Base-by-base conservation (phyloP, 192 early-diverging fungal species). In the Fimicolochytrium jonesii region DNA sequence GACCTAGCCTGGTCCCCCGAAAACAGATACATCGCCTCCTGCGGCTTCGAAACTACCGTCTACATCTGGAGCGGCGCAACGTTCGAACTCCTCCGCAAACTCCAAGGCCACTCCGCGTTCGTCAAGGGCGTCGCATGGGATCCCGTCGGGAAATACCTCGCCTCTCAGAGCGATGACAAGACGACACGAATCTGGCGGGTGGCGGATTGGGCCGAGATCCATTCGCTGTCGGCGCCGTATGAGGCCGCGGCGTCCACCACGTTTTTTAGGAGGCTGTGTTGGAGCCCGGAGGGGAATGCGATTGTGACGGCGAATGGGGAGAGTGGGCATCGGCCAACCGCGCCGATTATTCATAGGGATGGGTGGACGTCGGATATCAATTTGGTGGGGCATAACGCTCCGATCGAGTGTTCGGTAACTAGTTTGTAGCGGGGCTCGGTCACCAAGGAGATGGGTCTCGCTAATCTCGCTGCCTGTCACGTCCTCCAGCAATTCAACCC, bases 91-190 rank as follows among this genome's bases (percentile, higher is more conserved):
- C 20, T 39, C 4, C 35, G 11, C 6, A 41, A 34, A 29, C 13
- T 41, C 18, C 33, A 23, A 42, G 77, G 73, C 23, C 93, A 94
- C 52, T 51, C 71, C 25, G 92, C 90, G 36, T 95, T 97, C 72
- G 96, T 99, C 22, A 99, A 99, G 74, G 96, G 96, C 10, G 66
- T 99, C 5, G 84, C 93, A 0, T 99, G 92, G 83, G 96, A 99
- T 72, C 96, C 96, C 4, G 90, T 90, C 2, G 94, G 94, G 13
- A 86, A 90, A 62, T 99, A 86, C 69, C 70, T 99, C 53, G 94
- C 94, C 0, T 85, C 90, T 35, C 72, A 89, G 87, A 86, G 87
- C 1, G 96, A 97, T 67, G 96, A 97, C 74, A 90, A 90, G 66
- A 85, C 85, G 1, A 80, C 92, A 10, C 84, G 81, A 54, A 85